Evolutionary conservation across 768 basidiomycete species (phyloP).

Genomic region (Tylopilus intermedius): DNA sequence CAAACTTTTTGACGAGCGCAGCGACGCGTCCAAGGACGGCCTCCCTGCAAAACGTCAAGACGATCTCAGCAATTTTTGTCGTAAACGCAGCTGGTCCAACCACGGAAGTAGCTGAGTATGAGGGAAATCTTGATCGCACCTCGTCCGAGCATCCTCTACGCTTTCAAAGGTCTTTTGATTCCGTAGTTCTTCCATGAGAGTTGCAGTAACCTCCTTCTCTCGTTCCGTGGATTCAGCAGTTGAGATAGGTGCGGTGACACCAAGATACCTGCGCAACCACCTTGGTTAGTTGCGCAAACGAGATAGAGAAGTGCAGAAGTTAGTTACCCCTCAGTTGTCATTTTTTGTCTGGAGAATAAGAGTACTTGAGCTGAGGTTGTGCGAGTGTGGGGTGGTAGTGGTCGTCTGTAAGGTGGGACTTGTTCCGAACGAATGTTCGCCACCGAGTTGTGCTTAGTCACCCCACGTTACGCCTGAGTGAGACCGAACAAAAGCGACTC

Average conservation of each 20-base stretch:
- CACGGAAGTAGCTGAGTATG: background rate
- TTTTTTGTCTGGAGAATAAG: conserved; percentile 20
- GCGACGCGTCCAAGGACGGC: conserved; percentile 87
- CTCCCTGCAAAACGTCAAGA: conserved; percentile 55
- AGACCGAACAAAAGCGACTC: background rate
- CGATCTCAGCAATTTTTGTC: conserved; percentile 20
- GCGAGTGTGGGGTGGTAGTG: conserved; percentile 10
- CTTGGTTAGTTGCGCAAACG: conserved; percentile 10
- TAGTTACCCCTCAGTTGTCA: conserved; percentile 41
- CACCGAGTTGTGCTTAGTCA: conserved; percentile 24
- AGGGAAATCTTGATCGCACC: conserved; percentile 46
- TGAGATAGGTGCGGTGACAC: conserved; percentile 85
- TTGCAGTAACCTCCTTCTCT: conserved; percentile 77
- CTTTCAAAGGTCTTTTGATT: conserved; percentile 84
- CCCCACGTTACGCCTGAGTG: background rate
- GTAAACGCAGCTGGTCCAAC: background rate
- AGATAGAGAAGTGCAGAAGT: background rate
- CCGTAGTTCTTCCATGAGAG: conserved; percentile 87
- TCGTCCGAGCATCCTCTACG: conserved; percentile 79
- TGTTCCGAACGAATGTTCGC: conserved; percentile 7
- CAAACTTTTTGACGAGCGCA: conserved; percentile 88
- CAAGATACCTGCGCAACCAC: conserved; percentile 51
- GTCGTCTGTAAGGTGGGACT: conserved; percentile 17
- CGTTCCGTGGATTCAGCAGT: conserved; percentile 65
- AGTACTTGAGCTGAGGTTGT: conserved; percentile 4